Conservation (phyloP, 2,329 filamentous ascomycete genomes). For the Raffaelea ambrosiae region DNA sequence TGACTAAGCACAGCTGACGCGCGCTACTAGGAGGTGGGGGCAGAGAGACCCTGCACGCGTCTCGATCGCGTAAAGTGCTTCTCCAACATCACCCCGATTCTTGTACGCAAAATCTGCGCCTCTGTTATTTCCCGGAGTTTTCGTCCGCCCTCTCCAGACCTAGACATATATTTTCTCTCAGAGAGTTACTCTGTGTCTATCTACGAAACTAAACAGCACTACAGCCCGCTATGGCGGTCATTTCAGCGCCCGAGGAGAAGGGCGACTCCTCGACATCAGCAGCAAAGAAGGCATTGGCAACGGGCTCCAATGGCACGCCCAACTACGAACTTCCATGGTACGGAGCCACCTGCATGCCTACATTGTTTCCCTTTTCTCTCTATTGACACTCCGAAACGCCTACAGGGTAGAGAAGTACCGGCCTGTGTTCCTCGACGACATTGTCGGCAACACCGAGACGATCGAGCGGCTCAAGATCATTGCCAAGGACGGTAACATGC, state of each 20-base stretch:
- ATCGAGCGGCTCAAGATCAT: conserved; percentile 97
- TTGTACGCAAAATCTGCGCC: neutral
- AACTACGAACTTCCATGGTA: conserved; percentile 77
- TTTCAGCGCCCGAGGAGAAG: conserved; percentile 38
- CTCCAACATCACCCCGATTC: neutral
- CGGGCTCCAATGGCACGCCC: conserved; percentile 38
- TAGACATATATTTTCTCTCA: no score
- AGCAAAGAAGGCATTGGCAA: conserved; percentile 45
- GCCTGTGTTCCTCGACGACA: conserved; percentile 88
- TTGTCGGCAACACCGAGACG: conserved; percentile 96
- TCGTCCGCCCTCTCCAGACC: no score
- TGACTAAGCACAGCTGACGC: no score
- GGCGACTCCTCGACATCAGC: conserved; percentile 54
- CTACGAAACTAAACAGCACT: neutral
- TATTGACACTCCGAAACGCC: neutral
- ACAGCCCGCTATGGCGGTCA: no score
- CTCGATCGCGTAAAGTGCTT: conserved; percentile 2
- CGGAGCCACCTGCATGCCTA: conserved; percentile 13
- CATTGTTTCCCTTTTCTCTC: neutral
- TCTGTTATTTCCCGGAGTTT: no score
- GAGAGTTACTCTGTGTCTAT: no score
- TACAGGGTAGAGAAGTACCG: conserved; percentile 96
- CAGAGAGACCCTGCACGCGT: neutral
- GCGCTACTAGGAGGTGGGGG: no score
- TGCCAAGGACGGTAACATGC: conserved; percentile 98